Evolutionary conservation across 2,329 filamentous ascomycete genomes (phyloP).

Genomic region (Myriosclerotinia curreyana): DNA sequence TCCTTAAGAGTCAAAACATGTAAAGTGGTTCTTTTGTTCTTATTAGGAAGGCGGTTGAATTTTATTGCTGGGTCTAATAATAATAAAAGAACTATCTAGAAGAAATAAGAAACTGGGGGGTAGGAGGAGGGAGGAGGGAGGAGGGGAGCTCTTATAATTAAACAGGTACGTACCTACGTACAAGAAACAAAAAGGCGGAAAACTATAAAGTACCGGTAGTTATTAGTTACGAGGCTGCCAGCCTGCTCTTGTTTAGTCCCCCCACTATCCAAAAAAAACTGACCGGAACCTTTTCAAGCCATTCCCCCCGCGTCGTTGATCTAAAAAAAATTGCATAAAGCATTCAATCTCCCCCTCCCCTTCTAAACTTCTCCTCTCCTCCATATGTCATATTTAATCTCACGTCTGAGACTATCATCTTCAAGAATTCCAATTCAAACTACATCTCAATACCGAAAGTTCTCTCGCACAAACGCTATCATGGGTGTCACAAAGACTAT

Average conservation of each 20-base stretch:
- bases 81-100: slow-evolving; percentile 2
- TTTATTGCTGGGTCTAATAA: not conserved
- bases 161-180: not conserved
- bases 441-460: slow-evolving; percentile 27
- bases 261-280: not conserved
- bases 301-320: slow-evolving; percentile 10
- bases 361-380: not conserved
- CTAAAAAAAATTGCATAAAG: slow-evolving; percentile 21
- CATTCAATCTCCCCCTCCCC: slow-evolving; percentile 12
- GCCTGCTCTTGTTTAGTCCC: not conserved
- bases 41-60: not conserved
- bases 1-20: not conserved
- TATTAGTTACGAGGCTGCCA: not conserved
- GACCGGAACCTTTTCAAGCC: not conserved
- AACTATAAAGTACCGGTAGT: not conserved
- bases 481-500: slow-evolving; percentile 75
- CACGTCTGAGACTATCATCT: slow-evolving; percentile 15
- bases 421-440: slow-evolving; percentile 19
- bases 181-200: not conserved
- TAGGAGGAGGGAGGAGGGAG: not conserved
- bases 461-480: slow-evolving; percentile 36
- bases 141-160: too few species aligned
- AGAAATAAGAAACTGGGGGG: not conserved
- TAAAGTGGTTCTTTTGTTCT: not conserved
- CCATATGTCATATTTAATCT: slow-evolving; percentile 25